These are phyloP conservation scores for Hericium rajendrae DNA, from an alignment of 768 basidiomycete species.

Conservation along the genomic window DNA sequence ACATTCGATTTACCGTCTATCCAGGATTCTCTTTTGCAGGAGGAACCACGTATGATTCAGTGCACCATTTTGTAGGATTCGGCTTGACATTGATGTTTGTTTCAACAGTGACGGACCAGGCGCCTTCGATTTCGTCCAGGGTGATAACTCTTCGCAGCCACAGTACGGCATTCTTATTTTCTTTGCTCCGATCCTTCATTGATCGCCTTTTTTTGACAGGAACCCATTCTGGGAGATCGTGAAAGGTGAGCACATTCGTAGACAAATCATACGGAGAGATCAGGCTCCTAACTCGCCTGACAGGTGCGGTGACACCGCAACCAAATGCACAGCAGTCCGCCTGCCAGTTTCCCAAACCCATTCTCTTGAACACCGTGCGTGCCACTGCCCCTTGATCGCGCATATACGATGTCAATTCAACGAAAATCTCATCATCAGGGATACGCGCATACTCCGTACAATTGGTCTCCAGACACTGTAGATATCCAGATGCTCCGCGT, in stretches of 20 bases:
- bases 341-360: conserved; percentile 73
- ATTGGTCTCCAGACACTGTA: conserved; percentile 66
- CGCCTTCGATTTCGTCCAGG: conserved; percentile 69
- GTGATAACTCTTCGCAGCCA: conserved; percentile 48
- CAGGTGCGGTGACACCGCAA: conserved; percentile 54
- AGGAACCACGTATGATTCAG: conserved; percentile 56
- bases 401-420: conserved; percentile 6
- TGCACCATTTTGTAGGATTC: neutral
- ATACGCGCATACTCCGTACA: conserved; percentile 55
- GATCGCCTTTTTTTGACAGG: conserved; percentile 22
- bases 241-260: conserved; percentile 34
- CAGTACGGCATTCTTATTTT: conserved; percentile 33
- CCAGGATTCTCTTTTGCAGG: conserved; percentile 69
- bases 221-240: conserved; percentile 79
- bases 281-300: neutral
- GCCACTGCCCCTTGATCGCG: neutral
- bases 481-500: conserved; percentile 71
- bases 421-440: conserved; percentile 31
- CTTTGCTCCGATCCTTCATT: neutral
- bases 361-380: conserved; percentile 63
- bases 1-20: neutral
- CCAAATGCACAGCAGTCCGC: conserved; percentile 52
- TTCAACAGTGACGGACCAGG: conserved; percentile 67
- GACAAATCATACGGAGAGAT: neutral
- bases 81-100: conserved; percentile 1